phyloP scores from a whole-genome alignment of 2,329 filamentous ascomycete species.

The Sporothrix phasma region DNA sequence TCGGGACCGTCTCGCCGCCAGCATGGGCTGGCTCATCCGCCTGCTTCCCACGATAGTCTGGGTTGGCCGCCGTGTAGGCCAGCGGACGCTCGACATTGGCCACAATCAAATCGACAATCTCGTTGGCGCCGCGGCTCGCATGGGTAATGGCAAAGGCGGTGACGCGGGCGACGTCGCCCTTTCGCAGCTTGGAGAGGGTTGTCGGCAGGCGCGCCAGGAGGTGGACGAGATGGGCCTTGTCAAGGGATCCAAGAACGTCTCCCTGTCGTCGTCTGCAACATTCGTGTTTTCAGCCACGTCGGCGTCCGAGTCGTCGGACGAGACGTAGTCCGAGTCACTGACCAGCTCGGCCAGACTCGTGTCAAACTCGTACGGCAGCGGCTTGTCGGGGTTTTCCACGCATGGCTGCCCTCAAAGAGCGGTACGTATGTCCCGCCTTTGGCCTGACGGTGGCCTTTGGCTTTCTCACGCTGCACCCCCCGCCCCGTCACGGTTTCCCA shows the following conservation, averaged over 20 bases:
- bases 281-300: constrained; percentile 33
- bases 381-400: constrained; percentile 69
- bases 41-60: constrained; percentile 36
- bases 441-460: neutral
- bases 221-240: constrained; percentile 75
- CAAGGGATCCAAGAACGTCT: constrained; percentile 70
- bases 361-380: constrained; percentile 70
- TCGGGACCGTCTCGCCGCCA: constrained; percentile 19
- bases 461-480: constrained; percentile 31
- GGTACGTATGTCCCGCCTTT: constrained; percentile 41
- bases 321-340: constrained; percentile 76
- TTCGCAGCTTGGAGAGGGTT: constrained; percentile 61
- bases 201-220: constrained; percentile 75
- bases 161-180: constrained; percentile 76
- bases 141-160: constrained; percentile 85
- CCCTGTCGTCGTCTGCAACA: constrained; percentile 30
- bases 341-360: constrained; percentile 70
- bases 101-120: constrained; percentile 83
- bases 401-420: constrained; percentile 65
- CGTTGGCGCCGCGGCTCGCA: constrained; percentile 72
- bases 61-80: constrained; percentile 60
- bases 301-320: constrained; percentile 70
- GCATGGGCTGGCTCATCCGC: constrained; percentile 24
- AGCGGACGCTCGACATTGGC: constrained; percentile 73
- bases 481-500: constrained; percentile 75